Percentiles rank a stretch among this genome's conserved stretches.
phyloP scores from a whole-genome alignment of 2,329 filamentous ascomycete species.

The Coniochaeta hoffmannii region DNA sequence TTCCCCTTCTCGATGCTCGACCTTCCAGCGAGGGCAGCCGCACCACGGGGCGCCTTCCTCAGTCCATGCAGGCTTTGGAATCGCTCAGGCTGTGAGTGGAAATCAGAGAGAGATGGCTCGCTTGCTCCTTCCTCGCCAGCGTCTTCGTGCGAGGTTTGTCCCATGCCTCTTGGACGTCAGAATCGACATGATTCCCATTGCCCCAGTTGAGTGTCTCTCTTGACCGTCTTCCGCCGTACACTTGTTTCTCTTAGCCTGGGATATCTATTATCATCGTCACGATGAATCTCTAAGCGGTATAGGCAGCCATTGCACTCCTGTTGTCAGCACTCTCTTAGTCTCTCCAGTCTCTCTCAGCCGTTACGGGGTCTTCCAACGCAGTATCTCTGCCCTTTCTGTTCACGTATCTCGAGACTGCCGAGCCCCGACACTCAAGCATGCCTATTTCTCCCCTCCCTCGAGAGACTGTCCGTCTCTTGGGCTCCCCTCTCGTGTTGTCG shows the following conservation, averaged over 20 bases:
- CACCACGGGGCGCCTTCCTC: too few relatives aligned
- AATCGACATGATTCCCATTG: not conserved
- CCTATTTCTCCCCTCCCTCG: slow-evolving; percentile 41
- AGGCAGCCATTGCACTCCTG: not conserved
- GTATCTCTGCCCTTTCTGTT: not conserved
- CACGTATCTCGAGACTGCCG: not conserved
- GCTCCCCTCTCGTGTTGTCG: slow-evolving; percentile 52
- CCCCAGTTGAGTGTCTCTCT: not conserved
- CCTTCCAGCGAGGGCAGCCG: too few relatives aligned
- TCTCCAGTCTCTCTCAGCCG: not conserved
- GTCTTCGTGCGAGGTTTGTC: not conserved
- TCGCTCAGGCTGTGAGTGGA: not conserved
- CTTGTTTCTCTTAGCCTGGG: not conserved
- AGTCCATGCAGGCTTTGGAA: not conserved
- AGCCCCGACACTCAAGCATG: slow-evolving; percentile 26
- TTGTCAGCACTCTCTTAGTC: too few relatives aligned
- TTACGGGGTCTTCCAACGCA: not conserved
- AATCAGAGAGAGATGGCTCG: not conserved
- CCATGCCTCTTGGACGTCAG: not conserved
- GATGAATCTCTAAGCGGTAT: not conserved
- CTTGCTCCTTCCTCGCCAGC: not conserved
- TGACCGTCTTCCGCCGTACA: not conserved
- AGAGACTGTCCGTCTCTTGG: slow-evolving; percentile 46
- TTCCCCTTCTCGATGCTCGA: too few relatives aligned
- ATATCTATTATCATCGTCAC: not conserved